These are phyloP conservation scores for Beauveria scarabaeidicola DNA, from an alignment of 2,329 filamentous ascomycete species.

Conservation along the genomic window DNA sequence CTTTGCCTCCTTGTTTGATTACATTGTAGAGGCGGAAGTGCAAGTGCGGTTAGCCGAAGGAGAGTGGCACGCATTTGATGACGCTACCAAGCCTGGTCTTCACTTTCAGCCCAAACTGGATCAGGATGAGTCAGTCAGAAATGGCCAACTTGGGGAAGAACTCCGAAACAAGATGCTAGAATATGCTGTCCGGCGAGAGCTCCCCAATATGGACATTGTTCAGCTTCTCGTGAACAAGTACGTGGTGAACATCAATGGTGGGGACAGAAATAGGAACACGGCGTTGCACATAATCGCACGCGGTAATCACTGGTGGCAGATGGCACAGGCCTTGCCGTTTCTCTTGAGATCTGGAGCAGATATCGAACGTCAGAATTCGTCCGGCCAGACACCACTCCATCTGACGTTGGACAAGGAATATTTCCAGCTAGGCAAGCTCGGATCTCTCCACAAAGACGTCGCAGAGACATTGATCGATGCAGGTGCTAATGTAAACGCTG, in stretches of 20 bases:
- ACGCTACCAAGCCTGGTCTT: not conserved
- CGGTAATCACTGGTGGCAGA: constrained; percentile 13
- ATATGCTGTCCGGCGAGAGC: not conserved
- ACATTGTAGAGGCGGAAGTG: not conserved
- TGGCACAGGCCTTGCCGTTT: constrained; percentile 12
- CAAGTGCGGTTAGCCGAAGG: not conserved
- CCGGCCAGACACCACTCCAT: constrained; percentile 12
- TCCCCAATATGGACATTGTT: constrained; percentile 6
- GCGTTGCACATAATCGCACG: not conserved
- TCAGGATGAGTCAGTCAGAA: not conserved
- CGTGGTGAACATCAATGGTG: not conserved
- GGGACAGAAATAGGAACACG: not conserved
- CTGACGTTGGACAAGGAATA: not conserved
- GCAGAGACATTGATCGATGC: constrained; percentile 1
- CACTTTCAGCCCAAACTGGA: not conserved
- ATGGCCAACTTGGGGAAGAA: not conserved
- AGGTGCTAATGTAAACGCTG: constrained; percentile 10
- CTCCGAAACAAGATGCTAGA: not conserved
- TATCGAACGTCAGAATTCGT: not conserved
- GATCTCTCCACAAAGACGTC: constrained; percentile 6
- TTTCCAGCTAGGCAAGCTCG: not conserved
- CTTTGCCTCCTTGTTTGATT: not conserved
- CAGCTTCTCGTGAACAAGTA: constrained; percentile 5
- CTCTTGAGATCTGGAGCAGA: constrained; percentile 4
- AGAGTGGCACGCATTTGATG: constrained; percentile 5